Conservation (phyloP, 768 basidiomycete genomes). For the Suillus lakei region DNA sequence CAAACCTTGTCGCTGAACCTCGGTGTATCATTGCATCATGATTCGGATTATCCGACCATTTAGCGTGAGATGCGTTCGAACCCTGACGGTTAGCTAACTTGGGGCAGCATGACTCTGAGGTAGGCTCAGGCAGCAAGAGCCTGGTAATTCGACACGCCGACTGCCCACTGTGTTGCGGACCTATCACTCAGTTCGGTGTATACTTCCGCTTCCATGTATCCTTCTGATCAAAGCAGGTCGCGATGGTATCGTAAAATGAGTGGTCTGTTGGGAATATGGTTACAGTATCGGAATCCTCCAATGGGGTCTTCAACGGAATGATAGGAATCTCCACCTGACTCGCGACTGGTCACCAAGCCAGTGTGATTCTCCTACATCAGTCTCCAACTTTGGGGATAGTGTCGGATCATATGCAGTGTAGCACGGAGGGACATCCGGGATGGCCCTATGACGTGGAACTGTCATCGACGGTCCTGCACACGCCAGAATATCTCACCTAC, state of each 20-base stretch:
- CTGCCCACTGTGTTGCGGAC: too few species aligned
- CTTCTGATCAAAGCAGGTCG: background rate
- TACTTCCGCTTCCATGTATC: background rate
- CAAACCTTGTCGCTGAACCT: too few species aligned
- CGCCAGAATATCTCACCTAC: background rate
- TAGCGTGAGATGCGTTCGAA: too few species aligned
- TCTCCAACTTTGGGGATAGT: background rate
- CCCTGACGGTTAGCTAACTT: too few species aligned
- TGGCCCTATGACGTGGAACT: background rate
- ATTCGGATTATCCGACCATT: too few species aligned
- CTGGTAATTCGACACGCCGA: too few species aligned
- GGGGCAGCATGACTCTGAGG: too few species aligned
- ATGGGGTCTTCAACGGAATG: background rate
- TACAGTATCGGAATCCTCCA: background rate
- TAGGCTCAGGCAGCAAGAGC: too few species aligned
- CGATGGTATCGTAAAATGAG: background rate
- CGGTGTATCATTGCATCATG: too few species aligned
- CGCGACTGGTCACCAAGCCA: background rate
- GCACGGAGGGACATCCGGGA: background rate
- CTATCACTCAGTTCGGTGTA: background rate
- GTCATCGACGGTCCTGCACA: slow-evolving; percentile 5
- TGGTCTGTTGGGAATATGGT: background rate
- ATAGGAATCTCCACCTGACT: too few species aligned
- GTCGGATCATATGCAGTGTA: background rate
- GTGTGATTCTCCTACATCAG: background rate